phyloP scores from a whole-genome alignment of 2,329 filamentous ascomycete genomes.

The Diaporthe longicolla region DNA sequence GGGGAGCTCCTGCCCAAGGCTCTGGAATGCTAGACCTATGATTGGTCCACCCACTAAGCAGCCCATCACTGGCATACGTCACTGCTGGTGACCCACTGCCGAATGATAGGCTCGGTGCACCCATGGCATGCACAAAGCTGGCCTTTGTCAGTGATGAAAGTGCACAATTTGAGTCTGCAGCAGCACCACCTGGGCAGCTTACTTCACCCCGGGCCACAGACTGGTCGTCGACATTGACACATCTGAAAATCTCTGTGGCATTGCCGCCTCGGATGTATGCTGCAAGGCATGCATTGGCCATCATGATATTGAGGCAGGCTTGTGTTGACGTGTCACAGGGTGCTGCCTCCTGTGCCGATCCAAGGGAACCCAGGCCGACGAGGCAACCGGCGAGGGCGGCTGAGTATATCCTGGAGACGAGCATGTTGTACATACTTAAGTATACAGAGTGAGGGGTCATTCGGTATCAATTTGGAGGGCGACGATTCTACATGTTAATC shows the following conservation, averaged over 20 bases:
- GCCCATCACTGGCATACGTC: neutral
- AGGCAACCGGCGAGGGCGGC: neutral
- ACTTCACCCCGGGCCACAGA: neutral
- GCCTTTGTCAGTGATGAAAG: neutral
- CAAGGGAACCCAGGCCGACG: neutral
- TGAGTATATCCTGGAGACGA: neutral
- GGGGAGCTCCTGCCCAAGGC: too few species aligned
- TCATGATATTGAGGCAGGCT: conserved; percentile 5
- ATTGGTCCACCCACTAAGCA: too few species aligned
- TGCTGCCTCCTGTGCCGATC: neutral
- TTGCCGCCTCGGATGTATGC: neutral
- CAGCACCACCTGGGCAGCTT: neutral
- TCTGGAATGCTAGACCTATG: too few species aligned
- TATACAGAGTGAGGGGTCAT: too few species aligned
- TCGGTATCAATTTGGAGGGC: too few species aligned
- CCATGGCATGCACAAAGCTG: conserved; percentile 15
- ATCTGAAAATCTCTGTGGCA: conserved; percentile 3
- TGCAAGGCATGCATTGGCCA: conserved; percentile 2
- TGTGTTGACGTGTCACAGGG: neutral
- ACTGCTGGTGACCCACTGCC: neutral
- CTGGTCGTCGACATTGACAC: neutral
- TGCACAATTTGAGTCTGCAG: too few species aligned
- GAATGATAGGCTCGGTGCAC: conserved; percentile 9
- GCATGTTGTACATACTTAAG: neutral
- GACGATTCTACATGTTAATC: neutral